Conservation (phyloP, 805 yeast species). For the Candida peoriensis region DNA sequence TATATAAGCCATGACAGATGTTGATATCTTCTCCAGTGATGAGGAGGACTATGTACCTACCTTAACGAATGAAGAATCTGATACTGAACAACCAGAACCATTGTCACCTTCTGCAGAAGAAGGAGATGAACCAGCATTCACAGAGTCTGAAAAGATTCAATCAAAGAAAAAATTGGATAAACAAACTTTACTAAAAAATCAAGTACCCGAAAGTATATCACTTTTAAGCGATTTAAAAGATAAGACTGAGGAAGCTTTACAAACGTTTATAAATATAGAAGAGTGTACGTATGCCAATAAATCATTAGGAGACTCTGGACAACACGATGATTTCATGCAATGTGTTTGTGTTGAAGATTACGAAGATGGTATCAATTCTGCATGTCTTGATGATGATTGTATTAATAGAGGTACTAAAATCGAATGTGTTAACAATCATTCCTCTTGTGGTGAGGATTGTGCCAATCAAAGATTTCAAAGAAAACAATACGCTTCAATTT, state of each 20-base stretch:
- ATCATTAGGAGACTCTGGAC: conserved; percentile 60
- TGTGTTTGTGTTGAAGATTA: conserved; percentile 74
- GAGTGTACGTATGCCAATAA: conserved; percentile 61
- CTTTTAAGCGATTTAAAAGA: conserved; percentile 37
- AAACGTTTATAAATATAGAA: conserved; percentile 49
- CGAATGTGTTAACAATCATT: conserved; percentile 75
- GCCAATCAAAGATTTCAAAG: conserved; percentile 86
- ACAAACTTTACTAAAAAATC: conserved; percentile 14
- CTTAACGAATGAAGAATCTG: neutral
- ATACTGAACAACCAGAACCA: too few species aligned
- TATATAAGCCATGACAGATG: conserved; percentile 1
- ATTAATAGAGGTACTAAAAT: conserved; percentile 88
- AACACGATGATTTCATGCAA: conserved; percentile 76
- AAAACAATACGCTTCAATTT: conserved; percentile 65
- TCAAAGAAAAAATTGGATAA: conserved; percentile 15
- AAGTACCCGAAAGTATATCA: conserved; percentile 16
- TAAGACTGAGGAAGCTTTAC: conserved; percentile 64
- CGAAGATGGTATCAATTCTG: conserved; percentile 42
- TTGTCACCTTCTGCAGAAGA: too few species aligned
- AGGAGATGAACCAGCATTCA: conserved; percentile 13
- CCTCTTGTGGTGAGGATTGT: conserved; percentile 71
- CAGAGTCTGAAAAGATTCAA: conserved; percentile 15
- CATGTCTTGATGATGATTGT: conserved; percentile 89
- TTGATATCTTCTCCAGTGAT: conserved; percentile 6
- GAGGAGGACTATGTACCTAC: conserved; percentile 19